These are phyloP conservation scores for Adansonia grandidieri DNA, from an alignment of 441 rosid species.

Conservation along the genomic window DNA sequence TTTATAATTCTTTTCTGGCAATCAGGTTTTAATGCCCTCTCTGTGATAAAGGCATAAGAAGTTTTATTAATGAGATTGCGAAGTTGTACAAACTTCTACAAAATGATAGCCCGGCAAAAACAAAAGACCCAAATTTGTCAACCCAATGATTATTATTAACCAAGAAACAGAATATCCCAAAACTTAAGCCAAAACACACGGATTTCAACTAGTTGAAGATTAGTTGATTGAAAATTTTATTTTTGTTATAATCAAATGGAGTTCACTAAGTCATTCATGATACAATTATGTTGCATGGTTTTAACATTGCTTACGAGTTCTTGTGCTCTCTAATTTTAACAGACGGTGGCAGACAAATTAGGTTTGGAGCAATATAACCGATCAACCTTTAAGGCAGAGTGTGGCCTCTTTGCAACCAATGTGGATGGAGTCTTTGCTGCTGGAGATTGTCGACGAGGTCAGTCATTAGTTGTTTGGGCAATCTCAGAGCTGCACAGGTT, in stretches of 20 bases:
- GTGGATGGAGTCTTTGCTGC: slow-evolving; percentile 93
- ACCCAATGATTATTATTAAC: neutral
- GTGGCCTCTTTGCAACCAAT: slow-evolving; percentile 82
- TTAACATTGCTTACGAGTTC: neutral
- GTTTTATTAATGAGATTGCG: neutral
- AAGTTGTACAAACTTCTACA: neutral
- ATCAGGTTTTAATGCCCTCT: neutral
- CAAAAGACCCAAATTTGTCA: neutral
- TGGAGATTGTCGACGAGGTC: slow-evolving; percentile 97
- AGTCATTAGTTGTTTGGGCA: slow-evolving; percentile 98
- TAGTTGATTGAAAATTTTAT: neutral
- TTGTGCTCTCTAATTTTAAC: slow-evolving; percentile 24
- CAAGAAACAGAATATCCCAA: neutral
- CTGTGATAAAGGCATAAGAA: neutral
- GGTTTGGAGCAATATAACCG: slow-evolving; percentile 82
- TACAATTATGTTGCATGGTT: neutral
- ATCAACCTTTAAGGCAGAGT: slow-evolving; percentile 93
- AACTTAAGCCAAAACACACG: neutral
- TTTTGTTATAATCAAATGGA: neutral
- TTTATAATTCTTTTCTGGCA: neutral
- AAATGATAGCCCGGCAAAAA: neutral
- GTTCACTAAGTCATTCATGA: neutral
- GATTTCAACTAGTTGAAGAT: neutral
- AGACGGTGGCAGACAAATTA: slow-evolving; percentile 88
- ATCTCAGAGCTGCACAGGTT: slow-evolving; percentile 90